Percentiles rank a stretch among this genome's conserved stretches.
phyloP scores from a whole-genome alignment of 192 early-diverging fungal species.

The Jimgerdemannia flammicorona region DNA sequence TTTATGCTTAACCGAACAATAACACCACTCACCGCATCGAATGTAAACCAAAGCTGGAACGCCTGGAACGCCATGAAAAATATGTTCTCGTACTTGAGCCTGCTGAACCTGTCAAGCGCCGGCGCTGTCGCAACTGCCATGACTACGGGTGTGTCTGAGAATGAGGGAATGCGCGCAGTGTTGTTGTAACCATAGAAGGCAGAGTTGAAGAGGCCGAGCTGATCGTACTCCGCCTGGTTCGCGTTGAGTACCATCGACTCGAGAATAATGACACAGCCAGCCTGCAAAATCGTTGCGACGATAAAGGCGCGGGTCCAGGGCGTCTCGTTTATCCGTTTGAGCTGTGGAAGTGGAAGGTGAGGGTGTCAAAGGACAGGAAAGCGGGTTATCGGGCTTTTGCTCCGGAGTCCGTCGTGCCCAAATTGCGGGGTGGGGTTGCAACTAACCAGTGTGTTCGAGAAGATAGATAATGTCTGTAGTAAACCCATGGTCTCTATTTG shows the following conservation, averaged over 20 bases:
- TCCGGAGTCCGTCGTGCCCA: no score
- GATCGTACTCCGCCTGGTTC: background rate
- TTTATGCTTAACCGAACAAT: no score
- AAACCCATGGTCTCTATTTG: no score
- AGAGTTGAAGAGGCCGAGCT: background rate
- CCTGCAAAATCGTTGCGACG: background rate
- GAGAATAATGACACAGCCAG: constrained; percentile 2
- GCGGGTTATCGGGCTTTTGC: background rate
- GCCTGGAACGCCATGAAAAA: constrained; percentile 2
- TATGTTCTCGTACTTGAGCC: constrained; percentile 4
- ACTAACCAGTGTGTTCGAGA: no score
- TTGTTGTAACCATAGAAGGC: background rate
- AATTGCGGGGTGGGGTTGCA: no score
- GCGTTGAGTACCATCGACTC: background rate
- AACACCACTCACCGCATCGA: background rate
- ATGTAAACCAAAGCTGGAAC: constrained; percentile 3
- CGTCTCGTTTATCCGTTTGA: constrained; percentile 1
- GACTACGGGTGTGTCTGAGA: background rate
- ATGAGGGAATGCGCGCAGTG: background rate
- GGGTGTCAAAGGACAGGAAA: background rate
- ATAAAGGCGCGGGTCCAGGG: constrained; percentile 2
- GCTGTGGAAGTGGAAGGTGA: background rate
- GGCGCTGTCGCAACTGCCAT: background rate
- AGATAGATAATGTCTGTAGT: no score
- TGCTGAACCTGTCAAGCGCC: background rate